These are phyloP conservation scores for Suillus subalutaceus DNA, from an alignment of 768 basidiomycete genomes.

Conservation along the genomic window DNA sequence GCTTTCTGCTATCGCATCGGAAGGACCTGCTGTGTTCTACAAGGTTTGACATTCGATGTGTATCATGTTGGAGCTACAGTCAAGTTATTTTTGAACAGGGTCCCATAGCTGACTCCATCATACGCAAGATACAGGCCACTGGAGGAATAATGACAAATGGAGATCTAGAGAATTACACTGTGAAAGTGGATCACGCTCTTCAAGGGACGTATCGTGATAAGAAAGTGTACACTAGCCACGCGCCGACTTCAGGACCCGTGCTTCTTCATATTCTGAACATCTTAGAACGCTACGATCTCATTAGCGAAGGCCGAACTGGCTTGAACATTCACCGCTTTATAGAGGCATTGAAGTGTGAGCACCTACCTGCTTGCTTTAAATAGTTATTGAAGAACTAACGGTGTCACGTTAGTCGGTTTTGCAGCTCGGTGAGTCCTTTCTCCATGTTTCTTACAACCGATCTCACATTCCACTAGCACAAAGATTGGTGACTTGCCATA, in stretches of 20 bases:
- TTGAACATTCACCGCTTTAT: constrained; percentile 79
- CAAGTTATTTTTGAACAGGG: constrained; percentile 49
- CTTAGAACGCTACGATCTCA: constrained; percentile 69
- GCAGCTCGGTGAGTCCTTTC: constrained; percentile 52
- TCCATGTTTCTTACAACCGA: neutral
- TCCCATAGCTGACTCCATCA: constrained; percentile 76
- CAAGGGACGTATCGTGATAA: constrained; percentile 75
- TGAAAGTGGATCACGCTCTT: constrained; percentile 73
- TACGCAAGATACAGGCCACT: constrained; percentile 66
- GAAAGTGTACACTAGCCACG: constrained; percentile 81
- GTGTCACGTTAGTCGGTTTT: constrained; percentile 53
- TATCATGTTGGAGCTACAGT: constrained; percentile 15
- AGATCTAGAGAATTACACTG: constrained; percentile 73
- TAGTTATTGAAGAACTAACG: constrained; percentile 17
- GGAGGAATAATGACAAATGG: constrained; percentile 81
- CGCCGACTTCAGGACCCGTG: constrained; percentile 90
- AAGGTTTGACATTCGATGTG: constrained; percentile 43
- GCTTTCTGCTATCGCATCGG: constrained; percentile 67
- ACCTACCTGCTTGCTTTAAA: constrained; percentile 8
- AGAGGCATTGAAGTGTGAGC: constrained; percentile 82
- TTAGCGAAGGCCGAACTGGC: constrained; percentile 53
- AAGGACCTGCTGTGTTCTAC: constrained; percentile 86
- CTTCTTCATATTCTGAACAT: constrained; percentile 91
- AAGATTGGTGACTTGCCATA: constrained; percentile 78
- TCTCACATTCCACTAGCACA: constrained; percentile 54